phyloP scores from a whole-genome alignment of 2,329 filamentous ascomycete species.

The Boeremia exigua region DNA sequence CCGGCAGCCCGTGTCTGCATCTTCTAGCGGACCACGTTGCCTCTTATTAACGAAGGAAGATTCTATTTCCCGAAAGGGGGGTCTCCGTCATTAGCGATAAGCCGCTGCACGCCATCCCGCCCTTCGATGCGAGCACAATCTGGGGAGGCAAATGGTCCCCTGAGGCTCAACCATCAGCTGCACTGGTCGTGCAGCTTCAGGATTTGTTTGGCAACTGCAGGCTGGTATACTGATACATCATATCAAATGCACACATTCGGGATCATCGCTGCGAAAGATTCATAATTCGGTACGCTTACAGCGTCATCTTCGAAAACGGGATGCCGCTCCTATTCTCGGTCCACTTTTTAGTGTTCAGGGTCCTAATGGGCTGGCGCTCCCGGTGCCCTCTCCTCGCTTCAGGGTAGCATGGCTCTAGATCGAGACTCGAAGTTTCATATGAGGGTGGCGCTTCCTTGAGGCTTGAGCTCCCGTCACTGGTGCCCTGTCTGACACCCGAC shows the following conservation, averaged over 20 bases:
- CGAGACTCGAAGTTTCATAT: slow-evolving; percentile 12
- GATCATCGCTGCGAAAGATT: not conserved
- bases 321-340: not conserved
- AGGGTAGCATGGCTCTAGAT: slow-evolving; percentile 5
- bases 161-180: not conserved
- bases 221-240: not conserved
- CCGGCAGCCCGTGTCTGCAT: slow-evolving; percentile 8
- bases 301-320: slow-evolving; percentile 9
- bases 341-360: slow-evolving; percentile 8
- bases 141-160: not conserved
- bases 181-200: not conserved
- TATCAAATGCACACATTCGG: not conserved
- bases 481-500: not conserved
- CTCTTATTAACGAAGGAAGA: not conserved
- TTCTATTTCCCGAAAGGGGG: not conserved
- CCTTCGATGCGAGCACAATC: not conserved
- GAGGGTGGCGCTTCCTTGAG: slow-evolving; percentile 2
- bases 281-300: slow-evolving; percentile 6
- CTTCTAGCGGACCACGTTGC: not conserved
- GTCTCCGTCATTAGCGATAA: slow-evolving; percentile 9
- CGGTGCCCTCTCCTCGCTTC: slow-evolving; percentile 8
- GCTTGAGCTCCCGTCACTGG: slow-evolving; percentile 1
- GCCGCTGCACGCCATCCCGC: slow-evolving; percentile 5
- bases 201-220: not conserved
- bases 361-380: slow-evolving; percentile 6